phyloP scores from a whole-genome alignment of 202 grass and related monocot species.

The Elaeis oleifera region DNA sequence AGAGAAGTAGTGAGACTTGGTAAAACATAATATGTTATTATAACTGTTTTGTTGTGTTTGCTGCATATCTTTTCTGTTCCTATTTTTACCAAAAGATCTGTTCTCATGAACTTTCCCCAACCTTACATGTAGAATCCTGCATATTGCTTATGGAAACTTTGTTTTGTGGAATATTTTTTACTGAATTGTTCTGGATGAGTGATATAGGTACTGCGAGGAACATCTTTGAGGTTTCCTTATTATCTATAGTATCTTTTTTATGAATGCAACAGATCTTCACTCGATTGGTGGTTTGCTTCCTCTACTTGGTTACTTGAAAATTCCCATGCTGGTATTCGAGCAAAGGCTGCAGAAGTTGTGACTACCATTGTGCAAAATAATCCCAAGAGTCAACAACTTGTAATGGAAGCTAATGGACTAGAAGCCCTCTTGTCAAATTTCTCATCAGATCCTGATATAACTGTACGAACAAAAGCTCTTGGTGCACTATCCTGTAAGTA shows the following conservation, averaged over 20 bases:
- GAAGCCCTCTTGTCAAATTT: conserved; percentile 86
- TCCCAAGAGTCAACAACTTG: conserved; percentile 72
- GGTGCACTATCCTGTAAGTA: conserved; percentile 83
- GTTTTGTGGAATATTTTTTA: too few species aligned
- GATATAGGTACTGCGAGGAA: too few species aligned
- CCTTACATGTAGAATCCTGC: too few species aligned
- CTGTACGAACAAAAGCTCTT: conserved; percentile 78
- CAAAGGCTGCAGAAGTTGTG: conserved; percentile 81
- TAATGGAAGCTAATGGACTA: conserved; percentile 93
- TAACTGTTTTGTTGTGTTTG: too few species aligned
- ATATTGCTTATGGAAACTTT: too few species aligned
- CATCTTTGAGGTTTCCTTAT: too few species aligned
- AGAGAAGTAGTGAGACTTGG: too few species aligned
- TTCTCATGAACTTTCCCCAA: too few species aligned
- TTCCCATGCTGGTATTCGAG: conserved; percentile 63
- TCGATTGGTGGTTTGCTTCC: conserved; percentile 86
- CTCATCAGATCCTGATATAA: conserved; percentile 69
- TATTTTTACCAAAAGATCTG: too few species aligned
- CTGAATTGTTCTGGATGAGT: too few species aligned
- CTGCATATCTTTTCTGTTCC: too few species aligned
- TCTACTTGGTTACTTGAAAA: conserved; percentile 68
- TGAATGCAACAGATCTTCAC: conserved; percentile 50
- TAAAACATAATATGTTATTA: too few species aligned
- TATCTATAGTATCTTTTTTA: neutral
- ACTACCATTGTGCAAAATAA: conserved; percentile 92